These are phyloP conservation scores for Clonostachys rosea DNA, from an alignment of 2,329 filamentous ascomycete genomes.

Conservation along the genomic window DNA sequence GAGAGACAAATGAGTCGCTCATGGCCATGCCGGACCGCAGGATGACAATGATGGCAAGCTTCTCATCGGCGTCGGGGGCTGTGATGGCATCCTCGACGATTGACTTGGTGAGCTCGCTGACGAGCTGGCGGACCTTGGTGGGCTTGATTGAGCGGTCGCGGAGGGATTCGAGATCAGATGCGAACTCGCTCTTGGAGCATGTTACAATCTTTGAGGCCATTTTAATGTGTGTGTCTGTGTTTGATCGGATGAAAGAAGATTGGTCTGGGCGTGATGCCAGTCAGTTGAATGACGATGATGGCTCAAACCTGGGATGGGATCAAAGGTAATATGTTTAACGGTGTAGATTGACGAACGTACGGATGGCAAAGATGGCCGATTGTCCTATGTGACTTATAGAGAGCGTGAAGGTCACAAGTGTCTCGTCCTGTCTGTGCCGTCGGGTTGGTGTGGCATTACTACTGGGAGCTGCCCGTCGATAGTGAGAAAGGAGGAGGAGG, in stretches of 20 bases:
- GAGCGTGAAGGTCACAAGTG: no score
- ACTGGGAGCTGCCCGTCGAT: no score
- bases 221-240: neutral
- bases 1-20: constrained; percentile 24
- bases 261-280: neutral
- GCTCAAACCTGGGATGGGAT: neutral
- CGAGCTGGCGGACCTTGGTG: constrained; percentile 11
- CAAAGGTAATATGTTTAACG: neutral
- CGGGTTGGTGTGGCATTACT: no score
- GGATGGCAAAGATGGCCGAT: no score
- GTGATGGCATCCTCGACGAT: constrained; percentile 12
- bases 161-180: no score
- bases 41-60: constrained; percentile 22
- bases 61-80: constrained; percentile 9
- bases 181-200: no score
- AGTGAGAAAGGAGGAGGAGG: no score
- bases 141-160: constrained; percentile 6
- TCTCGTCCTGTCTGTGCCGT: no score
- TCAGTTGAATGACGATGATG: neutral
- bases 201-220: constrained; percentile 1
- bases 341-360: no score
- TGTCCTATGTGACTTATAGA: no score
- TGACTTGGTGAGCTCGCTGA: constrained; percentile 12
- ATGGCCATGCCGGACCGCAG: constrained; percentile 30
- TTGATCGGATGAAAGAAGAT: neutral